phyloP scores from a whole-genome alignment of 805 yeast genomes.

The Peterozyma xylosa region DNA sequence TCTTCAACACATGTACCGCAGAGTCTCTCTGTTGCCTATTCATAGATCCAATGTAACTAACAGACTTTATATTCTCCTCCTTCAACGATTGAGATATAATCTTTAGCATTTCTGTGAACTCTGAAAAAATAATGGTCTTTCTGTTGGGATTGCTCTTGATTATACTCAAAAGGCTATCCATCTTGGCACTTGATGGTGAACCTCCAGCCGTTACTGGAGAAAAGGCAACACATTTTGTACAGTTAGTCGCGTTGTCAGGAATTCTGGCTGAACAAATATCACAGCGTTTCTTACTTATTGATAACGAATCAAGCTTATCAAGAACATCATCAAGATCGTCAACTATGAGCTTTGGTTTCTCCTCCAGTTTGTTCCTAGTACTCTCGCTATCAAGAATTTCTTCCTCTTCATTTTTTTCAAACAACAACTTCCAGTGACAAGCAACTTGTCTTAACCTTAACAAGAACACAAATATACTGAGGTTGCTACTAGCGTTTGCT shows the following conservation, averaged over 20 bases:
- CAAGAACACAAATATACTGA: slow-evolving; percentile 20
- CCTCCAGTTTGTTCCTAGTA: neutral
- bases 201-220: neutral
- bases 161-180: slow-evolving; percentile 23
- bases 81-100: slow-evolving; percentile 20
- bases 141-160: slow-evolving; percentile 23
- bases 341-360: slow-evolving; percentile 8
- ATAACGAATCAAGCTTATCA: slow-evolving; percentile 10
- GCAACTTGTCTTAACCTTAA: slow-evolving; percentile 29
- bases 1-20: slow-evolving; percentile 20
- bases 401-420: slow-evolving; percentile 8
- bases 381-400: slow-evolving; percentile 2
- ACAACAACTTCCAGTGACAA: slow-evolving; percentile 22
- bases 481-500: neutral
- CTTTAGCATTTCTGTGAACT: slow-evolving; percentile 28
- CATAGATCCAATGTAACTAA: slow-evolving; percentile 29
- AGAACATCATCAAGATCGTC: slow-evolving; percentile 15
- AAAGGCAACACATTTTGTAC: slow-evolving; percentile 50
- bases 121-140: slow-evolving; percentile 39
- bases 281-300: slow-evolving; percentile 16
- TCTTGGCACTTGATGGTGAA: slow-evolving; percentile 22
- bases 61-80: slow-evolving; percentile 21
- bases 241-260: slow-evolving; percentile 62
- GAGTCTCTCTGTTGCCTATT: slow-evolving; percentile 19
- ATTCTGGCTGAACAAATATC: slow-evolving; percentile 14